Conservation (phyloP, 2,329 filamentous ascomycete species). For the Thielaviopsis punctulata region DNA sequence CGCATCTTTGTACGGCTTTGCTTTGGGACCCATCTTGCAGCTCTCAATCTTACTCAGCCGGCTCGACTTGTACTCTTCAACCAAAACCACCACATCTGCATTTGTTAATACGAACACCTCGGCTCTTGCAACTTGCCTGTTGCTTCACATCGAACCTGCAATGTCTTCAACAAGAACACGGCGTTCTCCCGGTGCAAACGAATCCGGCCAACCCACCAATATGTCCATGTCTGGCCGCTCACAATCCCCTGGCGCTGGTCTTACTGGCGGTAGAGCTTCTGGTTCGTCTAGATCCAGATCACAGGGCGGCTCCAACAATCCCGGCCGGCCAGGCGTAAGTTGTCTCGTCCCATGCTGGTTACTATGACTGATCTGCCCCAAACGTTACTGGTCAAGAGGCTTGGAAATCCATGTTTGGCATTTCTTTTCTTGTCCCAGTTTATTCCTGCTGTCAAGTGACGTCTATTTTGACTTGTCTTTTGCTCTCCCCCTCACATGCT, state of each 20-base stretch:
- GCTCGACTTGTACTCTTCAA: background rate
- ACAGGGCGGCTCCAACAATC: conserved; percentile 17
- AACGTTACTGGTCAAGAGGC: background rate
- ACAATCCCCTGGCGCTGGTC: conserved; percentile 40
- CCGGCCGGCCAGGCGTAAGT: conserved; percentile 43
- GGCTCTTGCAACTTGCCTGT: background rate
- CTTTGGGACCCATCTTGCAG: too few relatives aligned
- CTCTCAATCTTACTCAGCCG: background rate
- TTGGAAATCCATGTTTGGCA: background rate
- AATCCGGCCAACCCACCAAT: conserved; percentile 33
- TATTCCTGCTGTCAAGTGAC: background rate
- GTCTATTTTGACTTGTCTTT: background rate
- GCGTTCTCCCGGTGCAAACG: conserved; percentile 44
- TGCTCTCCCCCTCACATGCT: background rate
- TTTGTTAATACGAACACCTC: background rate
- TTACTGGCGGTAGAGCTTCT: conserved; percentile 46
- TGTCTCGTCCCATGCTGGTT: background rate
- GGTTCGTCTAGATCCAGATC: conserved; percentile 36
- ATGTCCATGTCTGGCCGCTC: conserved; percentile 30
- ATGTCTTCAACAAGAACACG: conserved; percentile 28
- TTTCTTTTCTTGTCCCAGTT: background rate
- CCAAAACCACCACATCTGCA: background rate
- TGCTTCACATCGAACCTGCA: conserved; percentile 1
- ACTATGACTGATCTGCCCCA: background rate
- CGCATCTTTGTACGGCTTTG: background rate